Conservation (phyloP, 192 early-diverging fungal genomes). For the Coemansia sp. region DNA sequence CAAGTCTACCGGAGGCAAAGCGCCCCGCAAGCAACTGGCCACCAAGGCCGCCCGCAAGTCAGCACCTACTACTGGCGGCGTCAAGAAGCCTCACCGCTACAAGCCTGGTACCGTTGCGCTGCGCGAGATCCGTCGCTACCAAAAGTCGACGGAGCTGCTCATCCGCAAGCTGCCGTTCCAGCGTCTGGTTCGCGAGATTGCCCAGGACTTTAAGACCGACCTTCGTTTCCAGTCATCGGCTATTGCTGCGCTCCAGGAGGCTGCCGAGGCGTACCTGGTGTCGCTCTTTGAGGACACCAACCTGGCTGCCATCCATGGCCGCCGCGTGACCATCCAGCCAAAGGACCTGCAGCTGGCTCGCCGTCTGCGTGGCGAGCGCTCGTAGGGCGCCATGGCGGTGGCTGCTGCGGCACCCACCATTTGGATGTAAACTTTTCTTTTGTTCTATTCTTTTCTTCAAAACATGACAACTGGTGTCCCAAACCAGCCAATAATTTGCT, state of each 20-base stretch:
- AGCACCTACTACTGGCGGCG: constrained; percentile 87
- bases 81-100: constrained; percentile 91
- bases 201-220: constrained; percentile 99
- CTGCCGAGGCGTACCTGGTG: constrained; percentile 91
- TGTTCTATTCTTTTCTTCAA: too few relatives aligned
- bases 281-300: constrained; percentile 96
- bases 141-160: constrained; percentile 94
- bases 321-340: constrained; percentile 99
- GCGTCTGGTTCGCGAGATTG: constrained; percentile 97
- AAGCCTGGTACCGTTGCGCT: constrained; percentile 86
- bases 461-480: too few relatives aligned
- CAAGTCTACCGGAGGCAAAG: constrained; percentile 99
- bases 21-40: constrained; percentile 95
- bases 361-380: constrained; percentile 89
- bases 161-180: constrained; percentile 94
- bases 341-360: constrained; percentile 99
- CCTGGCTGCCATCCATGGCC: constrained; percentile 98
- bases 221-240: constrained; percentile 99
- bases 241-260: constrained; percentile 98
- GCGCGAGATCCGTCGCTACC: constrained; percentile 90
- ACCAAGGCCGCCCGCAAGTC: constrained; percentile 98
- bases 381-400: constrained; percentile 80
- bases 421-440: constrained; percentile 1
- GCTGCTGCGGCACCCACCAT: constrained; percentile 4
- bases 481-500: neutral